Evolutionary conservation across 495 filamentous ascomycete genomes (phyloP).

Genomic region (Tirmania nivea): DNA sequence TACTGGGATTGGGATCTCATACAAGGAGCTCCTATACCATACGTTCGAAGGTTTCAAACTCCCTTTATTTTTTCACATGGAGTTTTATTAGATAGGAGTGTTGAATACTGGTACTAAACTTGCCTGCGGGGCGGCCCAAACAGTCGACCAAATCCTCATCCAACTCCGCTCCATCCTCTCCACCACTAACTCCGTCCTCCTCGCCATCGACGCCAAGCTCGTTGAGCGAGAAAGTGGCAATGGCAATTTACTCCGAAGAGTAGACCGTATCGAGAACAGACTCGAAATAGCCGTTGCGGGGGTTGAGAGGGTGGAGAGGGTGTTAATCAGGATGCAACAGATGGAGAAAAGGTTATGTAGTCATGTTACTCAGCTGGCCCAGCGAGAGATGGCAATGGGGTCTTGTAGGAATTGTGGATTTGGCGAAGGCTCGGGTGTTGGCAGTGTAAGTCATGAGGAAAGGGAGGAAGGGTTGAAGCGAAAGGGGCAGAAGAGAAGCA

Average conservation of each 20-base stretch:
- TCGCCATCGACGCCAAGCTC: background rate
- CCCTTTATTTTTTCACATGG: too few species aligned
- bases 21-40: too few species aligned
- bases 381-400: background rate
- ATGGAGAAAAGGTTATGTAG: background rate
- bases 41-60: too few species aligned
- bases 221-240: background rate
- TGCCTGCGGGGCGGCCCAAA: too few species aligned
- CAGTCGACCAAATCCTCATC: background rate
- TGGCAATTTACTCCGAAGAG: background rate
- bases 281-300: background rate
- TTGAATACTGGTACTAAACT: too few species aligned
- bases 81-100: too few species aligned
- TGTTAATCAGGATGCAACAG: background rate
- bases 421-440: background rate
- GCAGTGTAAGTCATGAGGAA: background rate
- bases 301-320: conserved; percentile 7
- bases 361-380: too few species aligned
- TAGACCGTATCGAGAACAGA: background rate
- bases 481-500: background rate
- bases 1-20: too few species aligned
- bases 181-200: background rate
- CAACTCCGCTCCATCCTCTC: background rate
- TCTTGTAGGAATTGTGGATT: background rate
- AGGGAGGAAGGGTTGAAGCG: background rate